Percentiles rank a stretch among this genome's conserved stretches.
Conservation (phyloP, 768 basidiomycete species). For the Mycena galericulata region DNA sequence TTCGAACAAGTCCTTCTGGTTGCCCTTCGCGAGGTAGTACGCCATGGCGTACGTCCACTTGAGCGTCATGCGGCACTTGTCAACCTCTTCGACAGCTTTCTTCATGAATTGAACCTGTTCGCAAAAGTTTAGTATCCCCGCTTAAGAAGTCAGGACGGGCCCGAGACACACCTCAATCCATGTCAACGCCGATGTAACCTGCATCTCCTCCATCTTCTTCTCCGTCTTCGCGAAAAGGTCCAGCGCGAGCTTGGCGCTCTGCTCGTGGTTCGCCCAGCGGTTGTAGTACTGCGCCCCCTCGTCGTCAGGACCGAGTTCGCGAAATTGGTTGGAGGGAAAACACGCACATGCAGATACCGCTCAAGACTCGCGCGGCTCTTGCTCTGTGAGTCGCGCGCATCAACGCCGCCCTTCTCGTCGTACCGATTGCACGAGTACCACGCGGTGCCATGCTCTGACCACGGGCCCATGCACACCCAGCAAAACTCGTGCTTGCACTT, state of each 20-base stretch:
- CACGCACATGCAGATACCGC: constrained; percentile 92
- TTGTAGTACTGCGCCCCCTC: constrained; percentile 86
- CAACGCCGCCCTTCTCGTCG: constrained; percentile 90
- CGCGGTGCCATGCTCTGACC: constrained; percentile 96
- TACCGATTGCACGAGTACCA: constrained; percentile 99
- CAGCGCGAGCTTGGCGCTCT: constrained; percentile 95
- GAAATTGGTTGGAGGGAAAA: not conserved
- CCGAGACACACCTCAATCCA: constrained; percentile 87
- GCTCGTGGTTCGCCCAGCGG: constrained; percentile 99
- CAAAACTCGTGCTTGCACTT: constrained; percentile 99
- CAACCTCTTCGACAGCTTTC: constrained; percentile 94
- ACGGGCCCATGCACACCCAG: constrained; percentile 99
- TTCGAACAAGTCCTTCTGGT: constrained; percentile 95
- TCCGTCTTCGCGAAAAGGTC: constrained; percentile 96
- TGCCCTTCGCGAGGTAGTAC: constrained; percentile 91
- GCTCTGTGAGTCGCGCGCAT: constrained; percentile 93
- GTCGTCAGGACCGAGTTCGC: not conserved
- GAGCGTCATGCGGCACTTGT: constrained; percentile 92
- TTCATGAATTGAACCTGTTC: constrained; percentile 89
- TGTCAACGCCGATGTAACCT: constrained; percentile 88
- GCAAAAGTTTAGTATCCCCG: constrained; percentile 5
- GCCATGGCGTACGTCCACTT: constrained; percentile 99
- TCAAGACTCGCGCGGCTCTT: constrained; percentile 91
- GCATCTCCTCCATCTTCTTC: constrained; percentile 99
- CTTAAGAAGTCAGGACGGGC: not conserved